Percentiles rank a stretch among this genome's conserved stretches.
Conservation (phyloP, 805 yeast genomes). For the Metschnikowia chrysomelidarum region DNA sequence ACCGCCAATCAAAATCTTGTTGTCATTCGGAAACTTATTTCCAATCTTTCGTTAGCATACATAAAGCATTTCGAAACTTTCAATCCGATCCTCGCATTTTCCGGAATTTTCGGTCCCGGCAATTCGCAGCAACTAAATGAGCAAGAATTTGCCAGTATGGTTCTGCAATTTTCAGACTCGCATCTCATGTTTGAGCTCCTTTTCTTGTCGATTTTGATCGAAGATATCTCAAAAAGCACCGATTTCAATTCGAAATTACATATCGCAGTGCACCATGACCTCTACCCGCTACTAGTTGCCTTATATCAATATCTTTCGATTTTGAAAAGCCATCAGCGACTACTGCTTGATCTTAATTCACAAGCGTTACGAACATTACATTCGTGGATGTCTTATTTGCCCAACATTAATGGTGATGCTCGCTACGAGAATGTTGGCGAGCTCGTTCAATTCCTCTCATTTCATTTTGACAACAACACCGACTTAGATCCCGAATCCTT, state of each 20-base stretch:
- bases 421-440: slow-evolving; percentile 24
- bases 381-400: slow-evolving; percentile 38
- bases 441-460: slow-evolving; percentile 20
- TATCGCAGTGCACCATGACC: slow-evolving; percentile 29
- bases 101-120: slow-evolving; percentile 3
- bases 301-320: slow-evolving; percentile 20
- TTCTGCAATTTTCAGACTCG: slow-evolving; percentile 3
- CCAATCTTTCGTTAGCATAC: slow-evolving; percentile 52
- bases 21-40: slow-evolving; percentile 57
- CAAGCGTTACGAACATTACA: slow-evolving; percentile 27
- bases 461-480: slow-evolving; percentile 8
- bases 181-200: slow-evolving; percentile 18
- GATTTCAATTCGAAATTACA: slow-evolving; percentile 32
- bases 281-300: slow-evolving; percentile 27
- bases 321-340: slow-evolving; percentile 4
- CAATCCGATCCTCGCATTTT: slow-evolving; percentile 36
- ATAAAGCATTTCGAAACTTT: slow-evolving; percentile 37
- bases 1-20: slow-evolving; percentile 20
- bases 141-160: slow-evolving; percentile 1
- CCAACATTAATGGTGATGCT: slow-evolving; percentile 31
- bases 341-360: slow-evolving; percentile 13
- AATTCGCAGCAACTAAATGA: not conserved
- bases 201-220: slow-evolving; percentile 48
- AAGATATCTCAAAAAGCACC: slow-evolving; percentile 45
- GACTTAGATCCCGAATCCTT: slow-evolving; percentile 6